A percentile compares a stretch with the other conserved stretches of the same genome.
Evolutionary conservation across 1,139 yeast genomes (phyloP).

Genomic region (Nadsonia commutata): DNA sequence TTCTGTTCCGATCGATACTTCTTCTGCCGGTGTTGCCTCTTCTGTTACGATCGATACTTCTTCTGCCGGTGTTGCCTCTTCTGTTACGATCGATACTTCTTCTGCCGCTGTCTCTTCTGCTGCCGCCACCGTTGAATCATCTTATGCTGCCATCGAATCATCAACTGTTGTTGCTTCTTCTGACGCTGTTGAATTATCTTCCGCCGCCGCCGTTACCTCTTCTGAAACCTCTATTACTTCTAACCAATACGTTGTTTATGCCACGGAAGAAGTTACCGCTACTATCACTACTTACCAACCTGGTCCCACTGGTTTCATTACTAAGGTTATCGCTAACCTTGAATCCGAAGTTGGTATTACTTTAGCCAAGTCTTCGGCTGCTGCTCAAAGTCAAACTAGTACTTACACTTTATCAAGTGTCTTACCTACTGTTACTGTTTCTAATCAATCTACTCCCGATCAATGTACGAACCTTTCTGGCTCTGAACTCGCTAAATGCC

Average conservation of each 20-base stretch:
- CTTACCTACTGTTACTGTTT: neutral
- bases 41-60: constrained; percentile 1
- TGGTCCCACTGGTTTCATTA: neutral
- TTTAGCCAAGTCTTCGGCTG: neutral
- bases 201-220: constrained; percentile 1
- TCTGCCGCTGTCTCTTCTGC: neutral
- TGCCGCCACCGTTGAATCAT: neutral
- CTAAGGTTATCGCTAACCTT: neutral
- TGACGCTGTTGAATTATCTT: neutral
- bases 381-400: neutral
- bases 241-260: neutral
- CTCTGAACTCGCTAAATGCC: neutral
- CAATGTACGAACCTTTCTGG: neutral
- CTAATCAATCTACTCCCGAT: neutral
- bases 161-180: neutral
- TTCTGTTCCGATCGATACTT: neutral
- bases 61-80: constrained; percentile 2
- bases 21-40: neutral
- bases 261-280: neutral
- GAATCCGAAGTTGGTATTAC: neutral
- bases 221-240: neutral
- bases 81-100: neutral
- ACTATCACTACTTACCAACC: neutral
- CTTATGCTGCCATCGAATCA: neutral
- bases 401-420: neutral